phyloP scores from a whole-genome alignment of 1,139 yeast species.

The Debaryomyces udenii region DNA sequence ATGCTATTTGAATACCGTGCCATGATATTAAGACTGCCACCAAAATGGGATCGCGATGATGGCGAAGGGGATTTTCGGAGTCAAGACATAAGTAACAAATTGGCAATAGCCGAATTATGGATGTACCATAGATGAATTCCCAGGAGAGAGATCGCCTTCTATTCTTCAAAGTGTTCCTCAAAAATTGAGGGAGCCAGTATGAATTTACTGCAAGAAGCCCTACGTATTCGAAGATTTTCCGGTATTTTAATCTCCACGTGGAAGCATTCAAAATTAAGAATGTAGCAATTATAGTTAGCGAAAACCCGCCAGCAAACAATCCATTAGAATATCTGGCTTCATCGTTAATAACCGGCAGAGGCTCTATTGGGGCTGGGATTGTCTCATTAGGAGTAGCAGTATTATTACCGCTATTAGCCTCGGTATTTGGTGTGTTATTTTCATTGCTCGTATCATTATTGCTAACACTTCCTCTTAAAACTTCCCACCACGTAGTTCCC shows the following conservation, averaged over 20 bases:
- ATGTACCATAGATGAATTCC: conserved; percentile 71
- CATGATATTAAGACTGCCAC: conserved; percentile 51
- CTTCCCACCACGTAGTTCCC: conserved; percentile 63
- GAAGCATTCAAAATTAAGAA: conserved; percentile 60
- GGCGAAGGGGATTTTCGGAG: conserved; percentile 48
- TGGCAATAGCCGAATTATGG: conserved; percentile 65
- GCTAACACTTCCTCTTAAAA: conserved; percentile 50
- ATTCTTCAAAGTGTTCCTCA: conserved; percentile 75
- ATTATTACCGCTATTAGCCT: conserved; percentile 12
- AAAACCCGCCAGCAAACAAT: conserved; percentile 64
- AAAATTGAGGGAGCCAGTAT: conserved; percentile 90
- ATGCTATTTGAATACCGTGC: conserved; percentile 56
- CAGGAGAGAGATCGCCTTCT: conserved; percentile 67
- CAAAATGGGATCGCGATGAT: conserved; percentile 56
- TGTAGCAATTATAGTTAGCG: conserved; percentile 58
- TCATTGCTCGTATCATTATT: conserved; percentile 20
- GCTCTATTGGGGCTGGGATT: conserved; percentile 14
- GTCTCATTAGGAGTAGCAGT: conserved; percentile 14
- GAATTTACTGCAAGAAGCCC: conserved; percentile 61
- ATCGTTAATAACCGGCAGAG: conserved; percentile 30
- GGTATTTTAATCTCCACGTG: conserved; percentile 62
- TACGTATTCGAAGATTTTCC: conserved; percentile 61
- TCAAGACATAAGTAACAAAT: conserved; percentile 59
- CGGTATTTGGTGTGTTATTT: conserved; percentile 12
- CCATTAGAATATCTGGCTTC: conserved; percentile 63